Base-by-base conservation (phyloP, 805 yeast species). In the Barnettozyma californica region DNA sequence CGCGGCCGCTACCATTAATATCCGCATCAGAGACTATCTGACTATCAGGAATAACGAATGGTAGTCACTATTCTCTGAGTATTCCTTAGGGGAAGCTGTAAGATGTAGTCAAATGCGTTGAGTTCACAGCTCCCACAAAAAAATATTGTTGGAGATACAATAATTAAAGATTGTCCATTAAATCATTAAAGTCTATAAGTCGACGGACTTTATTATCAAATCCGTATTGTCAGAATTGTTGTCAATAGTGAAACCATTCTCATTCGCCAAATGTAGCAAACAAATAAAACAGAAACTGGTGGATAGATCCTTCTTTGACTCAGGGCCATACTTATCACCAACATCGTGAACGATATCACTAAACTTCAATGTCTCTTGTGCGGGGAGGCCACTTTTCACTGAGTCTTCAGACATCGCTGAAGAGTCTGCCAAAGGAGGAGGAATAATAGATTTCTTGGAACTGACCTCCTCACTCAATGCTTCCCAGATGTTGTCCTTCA, bases 281-380 rank as follows among this genome's bases (percentile, higher is more conserved):
- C 96, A 87, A 47, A 89, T 87, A 58, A 89, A 89, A 58, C 87
- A 86, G 63, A 86, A 86, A 68, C 95, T 84, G 1, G 96, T 88
- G 1, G 95, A 84, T 4, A 90, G 63, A 45, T 89, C 95, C 41
- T 74, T 76, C 53, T 73, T 69, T 26, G 81, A 75, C 37, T 76
- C 78, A 9, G 71, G 63, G 2, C 77, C 71, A 61, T 90, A 89
- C 61, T 70, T 71, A 4, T 65, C 62, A 20, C 70, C 69, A 20
- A 84, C 69, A n/a, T 71, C 74, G 5, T 65, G 65, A 3, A 83
- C 78, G 26, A 84, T 69, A 14, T 73, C 71, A 4, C 78, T 68
- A 54, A 81, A 76, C 38, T 55, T 56, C 44, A 60, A 43, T 3
- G 41, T 25, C 13, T 50, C 58, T n/a, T 23, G 34, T 6, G 18